Base-by-base conservation (phyloP, 1,284 basidiomycete species). In the Hypsizygus ulmarius region DNA sequence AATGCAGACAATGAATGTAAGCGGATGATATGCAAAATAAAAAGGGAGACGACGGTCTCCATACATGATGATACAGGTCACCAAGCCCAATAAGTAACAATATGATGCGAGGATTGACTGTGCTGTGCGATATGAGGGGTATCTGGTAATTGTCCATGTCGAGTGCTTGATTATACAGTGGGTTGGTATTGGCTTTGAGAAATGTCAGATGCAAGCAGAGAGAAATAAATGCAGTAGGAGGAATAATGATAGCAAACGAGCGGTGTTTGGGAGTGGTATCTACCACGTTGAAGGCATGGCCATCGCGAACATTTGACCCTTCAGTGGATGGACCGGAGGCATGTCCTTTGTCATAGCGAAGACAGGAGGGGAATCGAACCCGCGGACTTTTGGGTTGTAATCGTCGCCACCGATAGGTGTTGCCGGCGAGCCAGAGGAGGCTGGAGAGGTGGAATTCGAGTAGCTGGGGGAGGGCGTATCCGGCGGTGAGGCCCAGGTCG, bases 391-490 rank as follows among this genome's bases (percentile, higher is more conserved):
- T 1, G 72, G 72, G 1, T 63, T 66, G 36, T 66, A 61, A 44
- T 78, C 73, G 45, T 75, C 76, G 52, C 68, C 67, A 11, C 75
- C 71, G 1, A 70, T 63, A 0, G 79, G 79, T 1, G 81, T 82
- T 6, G 72, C 70, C 0, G 80, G 79, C 10, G 79, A 78, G 0
- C 69, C 75, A 0, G 77, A 75, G 0, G 78, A 79, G 2, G 79
- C 78, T 1, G 78, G 78, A 0, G 78, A 78, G 0, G 77, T 71
- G 14, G 74, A 74, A 0, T 66, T 70, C 0, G 78, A 76, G 51
- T 72, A 76, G 0, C 71, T 74, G 0, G 73, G 68, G 0, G 72
- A 71, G 0, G 73, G 72, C 0, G 60, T 59, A 12, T 60, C 57
- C n/a, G 61, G 57, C 7, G 57, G 57, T 3, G 52, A 50, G 11